Evolutionary conservation across 1,139 yeast genomes (phyloP), one percentile per base, ranked within the genome.

Genomic region (Candida glucosophila): DNA sequence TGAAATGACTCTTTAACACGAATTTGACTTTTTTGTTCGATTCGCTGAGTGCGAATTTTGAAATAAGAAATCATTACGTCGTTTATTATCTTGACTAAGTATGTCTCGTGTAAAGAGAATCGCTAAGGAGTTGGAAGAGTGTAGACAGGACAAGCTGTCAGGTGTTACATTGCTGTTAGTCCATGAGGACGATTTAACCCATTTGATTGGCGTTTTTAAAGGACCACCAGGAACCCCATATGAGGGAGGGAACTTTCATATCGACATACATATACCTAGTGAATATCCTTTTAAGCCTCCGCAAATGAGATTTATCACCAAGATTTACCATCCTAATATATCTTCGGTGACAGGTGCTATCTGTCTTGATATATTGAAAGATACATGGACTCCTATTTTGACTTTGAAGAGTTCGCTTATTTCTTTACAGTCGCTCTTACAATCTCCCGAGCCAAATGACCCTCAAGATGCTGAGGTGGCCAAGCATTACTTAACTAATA

Each of bases 381-480:
- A 88, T 49, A 90, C 93, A 5, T 90, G 99, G 99, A 85, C 97
- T 2, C 98, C 99, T n/a, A 92, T 90, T 32, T 71, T 88, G 49
- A 88, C 96, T 5, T 65, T 92, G 45, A 88, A 86, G 52, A 77
- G 92, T 24, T 80, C 95, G 8, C 65, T 90, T 52, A 85, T 90
- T 37, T 85, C 96, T 4, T 68, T 90, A 39, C 98, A 90, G 54
- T 81, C 93, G 14, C 66, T 90, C 42, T 71, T 90, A 39, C 96
- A 88, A 52, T 76, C 90, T 8, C 98, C 99, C 3, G 96, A 86
- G 47, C 96, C 98, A 12, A 79, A 75, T 43, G 96, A 90, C 55
- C 98, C 97, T 5, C 97, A 88, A 51, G 97, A 88, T 52, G 96
- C 96, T 12, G 95, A 86, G 52, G 97, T 88, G 16, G 96, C 96